A percentile compares a stretch with the other conserved stretches of the same genome.
phyloP scores from a whole-genome alignment of 805 yeast genomes.

The Candida sonorensis region DNA sequence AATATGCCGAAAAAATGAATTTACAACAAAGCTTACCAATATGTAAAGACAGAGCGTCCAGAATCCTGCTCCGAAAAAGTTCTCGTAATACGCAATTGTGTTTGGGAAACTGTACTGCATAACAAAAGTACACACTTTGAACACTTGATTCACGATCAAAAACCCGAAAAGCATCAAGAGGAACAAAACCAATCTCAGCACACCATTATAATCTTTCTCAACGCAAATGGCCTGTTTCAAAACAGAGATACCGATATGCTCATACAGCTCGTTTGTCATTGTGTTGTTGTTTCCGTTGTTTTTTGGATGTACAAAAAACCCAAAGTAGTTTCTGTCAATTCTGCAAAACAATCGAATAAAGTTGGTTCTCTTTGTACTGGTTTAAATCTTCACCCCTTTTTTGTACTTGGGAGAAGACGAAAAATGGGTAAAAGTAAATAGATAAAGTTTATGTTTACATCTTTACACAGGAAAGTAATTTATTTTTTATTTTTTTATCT shows the following conservation, averaged over 20 bases:
- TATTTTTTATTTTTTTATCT: not conserved
- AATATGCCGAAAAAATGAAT: not conserved
- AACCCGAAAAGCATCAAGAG: conserved; percentile 13
- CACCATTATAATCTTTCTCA: too few relatives aligned
- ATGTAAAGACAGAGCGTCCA: conserved; percentile 27
- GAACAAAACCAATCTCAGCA: conserved; percentile 17
- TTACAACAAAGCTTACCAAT: conserved; percentile 12
- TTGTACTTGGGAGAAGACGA: not conserved
- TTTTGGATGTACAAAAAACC: too few relatives aligned
- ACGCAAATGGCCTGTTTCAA: conserved; percentile 7
- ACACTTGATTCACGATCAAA: conserved; percentile 10
- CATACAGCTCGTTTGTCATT: conserved; percentile 17
- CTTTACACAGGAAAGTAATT: not conserved
- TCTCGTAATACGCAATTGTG: conserved; percentile 13
- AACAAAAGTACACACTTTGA: conserved; percentile 10
- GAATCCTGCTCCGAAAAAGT: conserved; percentile 23
- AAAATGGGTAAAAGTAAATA: not conserved
- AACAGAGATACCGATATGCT: conserved; percentile 15
- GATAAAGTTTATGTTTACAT: not conserved
- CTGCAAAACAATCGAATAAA: too few relatives aligned
- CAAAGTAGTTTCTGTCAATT: too few relatives aligned
- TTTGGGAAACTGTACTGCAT: conserved; percentile 18
- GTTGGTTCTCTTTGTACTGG: too few relatives aligned
- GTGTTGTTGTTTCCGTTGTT: too few relatives aligned
- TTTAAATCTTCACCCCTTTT: too few relatives aligned